Conservation (phyloP, 139 green algal genomes). For the Spirogloea muscicola region DNA sequence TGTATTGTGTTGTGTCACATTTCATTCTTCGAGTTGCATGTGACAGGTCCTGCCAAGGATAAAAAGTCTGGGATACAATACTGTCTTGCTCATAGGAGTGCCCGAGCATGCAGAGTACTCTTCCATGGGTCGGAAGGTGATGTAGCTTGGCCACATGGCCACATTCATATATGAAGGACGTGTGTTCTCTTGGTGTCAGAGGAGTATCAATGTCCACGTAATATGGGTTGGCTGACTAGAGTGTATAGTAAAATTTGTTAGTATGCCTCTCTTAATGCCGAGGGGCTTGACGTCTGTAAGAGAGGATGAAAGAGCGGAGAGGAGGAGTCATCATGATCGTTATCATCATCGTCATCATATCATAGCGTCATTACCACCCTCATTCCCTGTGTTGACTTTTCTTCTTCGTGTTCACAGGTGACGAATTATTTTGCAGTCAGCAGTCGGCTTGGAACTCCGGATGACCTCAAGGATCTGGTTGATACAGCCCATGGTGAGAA, state of each 20-base stretch:
- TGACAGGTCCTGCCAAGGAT: constrained; percentile 75
- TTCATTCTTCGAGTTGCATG: not conserved
- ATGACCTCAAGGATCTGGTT: constrained; percentile 75
- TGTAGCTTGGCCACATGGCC: not conserved
- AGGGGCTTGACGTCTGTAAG: too few relatives aligned
- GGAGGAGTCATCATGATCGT: not conserved
- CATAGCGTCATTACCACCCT: not conserved
- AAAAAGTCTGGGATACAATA: constrained; percentile 76
- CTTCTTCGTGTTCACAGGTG: constrained; percentile 75
- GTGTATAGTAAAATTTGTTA: not conserved
- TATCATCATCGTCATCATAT: not conserved
- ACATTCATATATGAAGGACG: not conserved
- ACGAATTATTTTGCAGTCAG: constrained; percentile 82
- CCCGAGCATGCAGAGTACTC: constrained; percentile 91
- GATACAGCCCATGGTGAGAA: constrained; percentile 46
- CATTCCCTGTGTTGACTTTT: not conserved
- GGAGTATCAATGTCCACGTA: not conserved
- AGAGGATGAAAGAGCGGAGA: too few relatives aligned
- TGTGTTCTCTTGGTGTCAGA: not conserved
- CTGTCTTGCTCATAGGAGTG: constrained; percentile 66
- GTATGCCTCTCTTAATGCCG: not conserved
- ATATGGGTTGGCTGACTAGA: not conserved
- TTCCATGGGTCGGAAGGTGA: constrained; percentile 73
- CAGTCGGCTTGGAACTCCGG: constrained; percentile 73
- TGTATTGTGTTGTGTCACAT: not conserved